phyloP scores from a whole-genome alignment of 75 land plant genomes.

The Pinus taeda region DNA sequence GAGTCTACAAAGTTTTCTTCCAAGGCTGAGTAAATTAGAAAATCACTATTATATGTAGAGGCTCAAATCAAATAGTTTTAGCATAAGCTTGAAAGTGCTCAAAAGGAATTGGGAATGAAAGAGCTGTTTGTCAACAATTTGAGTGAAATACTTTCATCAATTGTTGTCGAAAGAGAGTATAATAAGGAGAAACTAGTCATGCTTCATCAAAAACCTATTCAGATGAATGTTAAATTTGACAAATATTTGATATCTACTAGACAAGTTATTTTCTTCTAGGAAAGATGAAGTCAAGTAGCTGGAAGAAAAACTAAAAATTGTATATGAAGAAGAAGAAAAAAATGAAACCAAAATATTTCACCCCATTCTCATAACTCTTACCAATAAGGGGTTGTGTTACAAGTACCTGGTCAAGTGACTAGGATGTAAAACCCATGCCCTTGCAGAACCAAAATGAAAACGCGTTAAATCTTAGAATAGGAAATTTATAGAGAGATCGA shows the following conservation, averaged over 20 bases:
- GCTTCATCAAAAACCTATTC: constrained; percentile 28
- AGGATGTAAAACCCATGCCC: no score
- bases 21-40: constrained; percentile 21
- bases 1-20: constrained; percentile 25
- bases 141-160: constrained; percentile 28
- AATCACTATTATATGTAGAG: constrained; percentile 26
- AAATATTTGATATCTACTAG: constrained; percentile 26
- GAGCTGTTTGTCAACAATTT: constrained; percentile 24
- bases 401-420: no score
- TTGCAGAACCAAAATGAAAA: no score
- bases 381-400: no score
- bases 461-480: no score
- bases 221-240: constrained; percentile 34
- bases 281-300: constrained; percentile 35
- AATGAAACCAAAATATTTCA: background rate
- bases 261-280: constrained; percentile 27
- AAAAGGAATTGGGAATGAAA: constrained; percentile 33
- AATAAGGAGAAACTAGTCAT: constrained; percentile 16
- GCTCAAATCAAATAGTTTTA: constrained; percentile 23
- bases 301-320: constrained; percentile 31
- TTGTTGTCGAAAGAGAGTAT: constrained; percentile 34
- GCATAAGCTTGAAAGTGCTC: constrained; percentile 23
- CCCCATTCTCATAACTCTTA: no score
- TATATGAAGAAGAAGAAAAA: constrained; percentile 19
- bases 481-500: no score